Conservation (phyloP, 2,329 filamentous ascomycete genomes). For the Apiospora malaysiana region DNA sequence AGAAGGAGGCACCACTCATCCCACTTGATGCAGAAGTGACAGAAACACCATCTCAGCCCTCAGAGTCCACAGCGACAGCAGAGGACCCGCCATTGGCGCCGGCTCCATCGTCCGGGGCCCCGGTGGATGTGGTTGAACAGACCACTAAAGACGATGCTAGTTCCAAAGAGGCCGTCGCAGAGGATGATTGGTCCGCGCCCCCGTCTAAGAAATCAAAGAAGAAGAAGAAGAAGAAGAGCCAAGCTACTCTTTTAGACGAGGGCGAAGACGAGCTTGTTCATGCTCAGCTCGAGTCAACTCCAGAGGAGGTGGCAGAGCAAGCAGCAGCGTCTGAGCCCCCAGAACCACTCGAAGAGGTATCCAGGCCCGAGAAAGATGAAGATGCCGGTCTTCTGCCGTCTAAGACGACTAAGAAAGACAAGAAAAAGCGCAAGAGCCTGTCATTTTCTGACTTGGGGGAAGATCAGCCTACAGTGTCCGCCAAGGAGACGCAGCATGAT, state of each 20-base stretch:
- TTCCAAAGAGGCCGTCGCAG: background rate
- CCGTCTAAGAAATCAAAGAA: slow-evolving; percentile 26
- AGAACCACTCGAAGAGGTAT: background rate
- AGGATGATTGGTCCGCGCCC: background rate
- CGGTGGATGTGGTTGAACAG: background rate
- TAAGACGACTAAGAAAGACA: slow-evolving; percentile 38
- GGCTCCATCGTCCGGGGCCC: background rate
- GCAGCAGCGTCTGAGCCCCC: background rate
- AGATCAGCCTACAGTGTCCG: background rate
- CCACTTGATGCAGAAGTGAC: background rate
- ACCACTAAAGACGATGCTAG: background rate
- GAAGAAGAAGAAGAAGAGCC: slow-evolving; percentile 26
- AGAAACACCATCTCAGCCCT: background rate
- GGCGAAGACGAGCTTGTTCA: background rate
- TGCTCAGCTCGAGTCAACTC: slow-evolving; percentile 23
- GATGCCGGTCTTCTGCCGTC: background rate
- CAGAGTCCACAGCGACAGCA: background rate
- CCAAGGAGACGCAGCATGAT: background rate
- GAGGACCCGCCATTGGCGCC: background rate
- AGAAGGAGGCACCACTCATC: background rate
- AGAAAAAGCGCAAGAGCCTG: slow-evolving; percentile 26
- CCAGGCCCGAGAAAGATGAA: background rate
- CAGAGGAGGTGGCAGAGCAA: slow-evolving; percentile 5
- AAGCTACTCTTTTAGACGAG: background rate
- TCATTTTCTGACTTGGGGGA: slow-evolving; percentile 1